These are phyloP conservation scores for Talaromyces verruculosus DNA, from an alignment of 2,329 filamentous ascomycete species.

Conservation along the genomic window DNA sequence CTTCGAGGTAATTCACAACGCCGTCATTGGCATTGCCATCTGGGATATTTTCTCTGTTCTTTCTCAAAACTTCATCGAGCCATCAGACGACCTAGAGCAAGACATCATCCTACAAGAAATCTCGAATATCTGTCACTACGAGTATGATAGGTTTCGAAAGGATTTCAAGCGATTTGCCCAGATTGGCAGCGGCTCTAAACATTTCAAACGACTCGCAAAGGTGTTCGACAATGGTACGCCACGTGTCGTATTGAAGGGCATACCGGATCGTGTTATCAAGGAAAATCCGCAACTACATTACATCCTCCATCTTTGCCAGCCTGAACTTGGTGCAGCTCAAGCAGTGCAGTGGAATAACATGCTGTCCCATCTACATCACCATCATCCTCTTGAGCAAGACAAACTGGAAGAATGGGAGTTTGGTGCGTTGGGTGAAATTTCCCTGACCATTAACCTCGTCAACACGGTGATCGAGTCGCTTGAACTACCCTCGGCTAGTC, in stretches of 20 bases:
- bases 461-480: conserved; percentile 31
- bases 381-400: neutral
- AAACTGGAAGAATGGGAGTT: conserved; percentile 1
- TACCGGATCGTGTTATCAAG: conserved; percentile 42
- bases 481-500: conserved; percentile 40
- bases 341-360: conserved; percentile 28
- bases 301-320: conserved; percentile 48
- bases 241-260: conserved; percentile 44
- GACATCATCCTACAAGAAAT: conserved; percentile 49
- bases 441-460: neutral
- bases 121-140: conserved; percentile 47
- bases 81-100: conserved; percentile 36
- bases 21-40: conserved; percentile 38
- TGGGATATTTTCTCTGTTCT: conserved; percentile 37
- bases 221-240: conserved; percentile 37
- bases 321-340: conserved; percentile 36
- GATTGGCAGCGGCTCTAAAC: conserved; percentile 36
- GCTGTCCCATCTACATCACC: neutral
- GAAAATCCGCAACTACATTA: conserved; percentile 46
- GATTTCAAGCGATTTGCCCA: conserved; percentile 47
- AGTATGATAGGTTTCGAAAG: conserved; percentile 43
- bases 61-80: conserved; percentile 23
- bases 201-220: conserved; percentile 46
- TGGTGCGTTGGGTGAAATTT: neutral
- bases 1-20: conserved; percentile 44